These are phyloP conservation scores for Yarrowia divulgata DNA, from an alignment of 805 yeast species.

Conservation along the genomic window DNA sequence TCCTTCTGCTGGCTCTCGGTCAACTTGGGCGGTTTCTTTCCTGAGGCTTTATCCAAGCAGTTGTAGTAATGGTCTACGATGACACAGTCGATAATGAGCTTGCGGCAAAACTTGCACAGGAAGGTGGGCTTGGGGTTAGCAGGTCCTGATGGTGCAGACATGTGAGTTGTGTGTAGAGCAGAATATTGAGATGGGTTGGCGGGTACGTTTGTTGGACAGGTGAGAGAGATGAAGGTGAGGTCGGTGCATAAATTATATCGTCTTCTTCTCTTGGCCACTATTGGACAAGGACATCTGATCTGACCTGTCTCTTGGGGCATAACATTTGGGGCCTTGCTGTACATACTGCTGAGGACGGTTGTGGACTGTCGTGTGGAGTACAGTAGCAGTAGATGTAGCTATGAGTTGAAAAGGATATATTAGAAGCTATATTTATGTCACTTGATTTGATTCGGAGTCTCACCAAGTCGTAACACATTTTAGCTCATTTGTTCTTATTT, in stretches of 20 bases:
- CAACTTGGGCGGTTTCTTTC: neutral
- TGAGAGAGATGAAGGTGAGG: neutral
- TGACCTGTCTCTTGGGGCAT: neutral
- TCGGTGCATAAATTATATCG: neutral
- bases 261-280: neutral
- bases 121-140: neutral
- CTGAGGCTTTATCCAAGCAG: neutral
- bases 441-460: no score
- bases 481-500: no score
- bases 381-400: no score
- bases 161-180: neutral
- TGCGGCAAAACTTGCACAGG: neutral
- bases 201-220: neutral
- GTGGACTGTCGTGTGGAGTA: no score
- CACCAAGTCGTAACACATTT: no score
- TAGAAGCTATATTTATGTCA: no score
- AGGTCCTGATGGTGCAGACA: neutral
- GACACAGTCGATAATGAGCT: neutral
- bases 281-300: neutral
- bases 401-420: no score
- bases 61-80: slow-evolving; percentile 2
- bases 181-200: neutral
- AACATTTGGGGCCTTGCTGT: neutral
- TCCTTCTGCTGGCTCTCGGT: slow-evolving; percentile 3
- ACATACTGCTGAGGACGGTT: no score